Percentiles rank a stretch among this genome's conserved stretches.
These are phyloP conservation scores for Aaosphaeria arxii DNA, from an alignment of 2,329 filamentous ascomycete genomes.

Conservation along the genomic window DNA sequence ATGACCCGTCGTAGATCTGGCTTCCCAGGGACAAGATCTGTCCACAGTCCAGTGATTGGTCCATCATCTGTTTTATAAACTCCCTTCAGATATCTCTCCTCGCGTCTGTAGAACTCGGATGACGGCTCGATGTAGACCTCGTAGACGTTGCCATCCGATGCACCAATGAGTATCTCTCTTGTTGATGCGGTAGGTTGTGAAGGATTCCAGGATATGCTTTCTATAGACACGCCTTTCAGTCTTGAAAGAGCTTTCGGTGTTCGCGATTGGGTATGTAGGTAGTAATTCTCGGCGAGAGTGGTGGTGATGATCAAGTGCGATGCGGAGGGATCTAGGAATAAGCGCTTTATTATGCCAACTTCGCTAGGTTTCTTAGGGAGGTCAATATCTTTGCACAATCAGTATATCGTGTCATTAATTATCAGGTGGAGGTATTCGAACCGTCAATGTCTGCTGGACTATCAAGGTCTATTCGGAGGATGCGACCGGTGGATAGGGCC, in stretches of 20 bases:
- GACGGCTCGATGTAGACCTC: conserved; percentile 93
- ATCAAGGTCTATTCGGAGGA: conserved; percentile 91
- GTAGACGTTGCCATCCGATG: conserved; percentile 91
- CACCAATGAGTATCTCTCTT: conserved; percentile 86
- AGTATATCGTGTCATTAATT: conserved; percentile 7
- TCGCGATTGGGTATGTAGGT: conserved; percentile 91
- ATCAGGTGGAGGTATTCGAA: conserved; percentile 18
- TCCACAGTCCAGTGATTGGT: conserved; percentile 81
- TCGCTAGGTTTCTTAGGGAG: conserved; percentile 90
- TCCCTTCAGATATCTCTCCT: conserved; percentile 85
- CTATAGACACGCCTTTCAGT: conserved; percentile 81
- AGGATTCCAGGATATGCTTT: conserved; percentile 92
- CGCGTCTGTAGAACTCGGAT: conserved; percentile 90
- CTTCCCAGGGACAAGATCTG: conserved; percentile 67
- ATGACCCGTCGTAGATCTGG: conserved; percentile 74
- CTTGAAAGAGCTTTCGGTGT: conserved; percentile 79
- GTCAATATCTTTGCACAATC: conserved; percentile 71
- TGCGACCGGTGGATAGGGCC: conserved; percentile 86
- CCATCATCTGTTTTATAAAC: conserved; percentile 81
- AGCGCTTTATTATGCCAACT: conserved; percentile 85
- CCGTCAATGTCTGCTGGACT: conserved; percentile 89
- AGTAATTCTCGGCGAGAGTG: conserved; percentile 91
- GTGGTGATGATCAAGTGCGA: conserved; percentile 93
- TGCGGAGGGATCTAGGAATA: conserved; percentile 96
- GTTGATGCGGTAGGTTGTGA: conserved; percentile 90